These are phyloP conservation scores for Solanum sejunctum DNA, from an alignment of 257 asterid genomes.

Conservation along the genomic window DNA sequence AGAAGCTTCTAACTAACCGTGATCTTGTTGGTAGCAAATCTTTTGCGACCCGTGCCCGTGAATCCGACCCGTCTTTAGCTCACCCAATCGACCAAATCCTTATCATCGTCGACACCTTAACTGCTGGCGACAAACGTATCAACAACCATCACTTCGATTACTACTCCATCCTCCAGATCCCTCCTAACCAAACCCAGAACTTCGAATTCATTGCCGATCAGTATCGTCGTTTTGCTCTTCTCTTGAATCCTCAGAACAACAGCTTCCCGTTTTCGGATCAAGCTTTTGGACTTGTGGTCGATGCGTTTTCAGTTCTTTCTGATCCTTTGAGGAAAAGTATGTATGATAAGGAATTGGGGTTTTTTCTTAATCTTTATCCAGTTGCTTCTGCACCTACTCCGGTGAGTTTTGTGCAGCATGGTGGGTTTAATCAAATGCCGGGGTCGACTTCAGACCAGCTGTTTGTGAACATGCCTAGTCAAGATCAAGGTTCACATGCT, in stretches of 20 bases:
- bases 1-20: constrained; percentile 65
- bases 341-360: constrained; percentile 63
- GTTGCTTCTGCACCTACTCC: neutral
- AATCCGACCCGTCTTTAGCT: constrained; percentile 64
- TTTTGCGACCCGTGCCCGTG: constrained; percentile 85
- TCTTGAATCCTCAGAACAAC: constrained; percentile 62
- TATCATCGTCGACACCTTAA: constrained; percentile 65
- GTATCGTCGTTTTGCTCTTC: constrained; percentile 47
- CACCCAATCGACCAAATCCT: constrained; percentile 61
- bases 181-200: constrained; percentile 50
- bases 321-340: constrained; percentile 46
- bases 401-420: neutral
- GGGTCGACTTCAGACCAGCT: neutral
- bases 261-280: constrained; percentile 65
- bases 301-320: constrained; percentile 69
- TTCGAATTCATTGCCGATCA: constrained; percentile 45
- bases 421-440: neutral
- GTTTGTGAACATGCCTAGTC: neutral
- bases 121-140: constrained; percentile 64
- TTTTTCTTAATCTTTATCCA: constrained; percentile 8
- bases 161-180: constrained; percentile 68
- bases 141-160: constrained; percentile 48
- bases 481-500: neutral
- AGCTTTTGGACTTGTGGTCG: constrained; percentile 65
- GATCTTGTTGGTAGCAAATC: constrained; percentile 78